Conservation (phyloP, 2,329 filamentous ascomycete genomes). For the Fusarium sp. region DNA sequence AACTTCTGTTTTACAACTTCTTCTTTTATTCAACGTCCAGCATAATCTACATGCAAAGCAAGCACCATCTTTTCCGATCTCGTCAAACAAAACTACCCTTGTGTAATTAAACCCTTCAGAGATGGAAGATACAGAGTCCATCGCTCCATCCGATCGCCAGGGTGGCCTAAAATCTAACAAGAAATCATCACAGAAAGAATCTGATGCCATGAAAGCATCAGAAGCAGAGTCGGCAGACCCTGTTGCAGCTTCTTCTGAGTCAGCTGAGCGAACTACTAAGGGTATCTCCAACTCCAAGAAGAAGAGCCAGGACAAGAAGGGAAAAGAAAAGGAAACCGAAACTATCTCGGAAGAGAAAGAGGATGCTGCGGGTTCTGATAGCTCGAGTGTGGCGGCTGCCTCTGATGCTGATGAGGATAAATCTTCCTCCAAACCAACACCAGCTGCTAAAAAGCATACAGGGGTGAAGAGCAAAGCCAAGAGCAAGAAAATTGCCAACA, state of each 20-base stretch:
- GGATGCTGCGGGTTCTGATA: constrained; percentile 24
- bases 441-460: constrained; percentile 30
- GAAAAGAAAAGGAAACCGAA: constrained; percentile 14
- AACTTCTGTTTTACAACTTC: too few relatives aligned
- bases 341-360: constrained; percentile 13
- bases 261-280: constrained; percentile 22
- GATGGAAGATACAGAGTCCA: constrained; percentile 42
- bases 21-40: too few relatives aligned
- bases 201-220: constrained; percentile 23
- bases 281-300: constrained; percentile 32
- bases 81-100: not conserved
- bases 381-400: constrained; percentile 25
- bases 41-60: too few relatives aligned
- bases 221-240: constrained; percentile 22
- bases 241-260: constrained; percentile 21
- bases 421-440: constrained; percentile 6
- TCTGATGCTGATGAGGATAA: constrained; percentile 38
- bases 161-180: constrained; percentile 29
- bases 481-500: constrained; percentile 24
- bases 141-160: constrained; percentile 38
- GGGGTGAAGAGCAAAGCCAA: constrained; percentile 28
- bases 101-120: not conserved
- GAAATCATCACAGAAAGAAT: constrained; percentile 36
- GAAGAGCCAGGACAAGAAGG: constrained; percentile 29
- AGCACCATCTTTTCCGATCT: not conserved